phyloP scores from a whole-genome alignment of 768 basidiomycete species.

The Lepiota venenata region DNA sequence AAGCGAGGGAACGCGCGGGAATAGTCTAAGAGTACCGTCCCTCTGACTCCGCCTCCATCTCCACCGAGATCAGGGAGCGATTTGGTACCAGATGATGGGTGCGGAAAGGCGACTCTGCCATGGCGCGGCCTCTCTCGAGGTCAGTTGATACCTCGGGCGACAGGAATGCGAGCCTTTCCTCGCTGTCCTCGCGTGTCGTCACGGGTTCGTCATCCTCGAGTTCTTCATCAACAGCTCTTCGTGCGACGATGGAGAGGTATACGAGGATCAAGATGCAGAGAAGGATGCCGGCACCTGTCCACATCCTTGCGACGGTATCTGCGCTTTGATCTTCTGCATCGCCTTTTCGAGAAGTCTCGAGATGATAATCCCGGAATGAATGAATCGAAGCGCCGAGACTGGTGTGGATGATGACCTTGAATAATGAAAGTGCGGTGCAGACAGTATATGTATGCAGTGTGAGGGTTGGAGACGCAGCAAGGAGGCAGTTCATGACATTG shows the following conservation, averaged over 20 bases:
- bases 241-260: slow-evolving; percentile 80
- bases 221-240: slow-evolving; percentile 54
- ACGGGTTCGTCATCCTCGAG: slow-evolving; percentile 35
- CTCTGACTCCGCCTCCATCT: slow-evolving; percentile 6
- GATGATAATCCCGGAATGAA: slow-evolving; percentile 72
- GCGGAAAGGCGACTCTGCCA: slow-evolving; percentile 48
- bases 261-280: slow-evolving; percentile 74
- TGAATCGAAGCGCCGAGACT: slow-evolving; percentile 83
- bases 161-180: slow-evolving; percentile 56
- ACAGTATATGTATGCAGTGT: slow-evolving; percentile 74
- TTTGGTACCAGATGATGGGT: slow-evolving; percentile 24
- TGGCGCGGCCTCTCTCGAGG: slow-evolving; percentile 34
- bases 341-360: slow-evolving; percentile 24
- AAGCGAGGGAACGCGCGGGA: neutral
- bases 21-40: slow-evolving; percentile 12
- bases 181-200: slow-evolving; percentile 26
- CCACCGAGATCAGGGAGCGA: slow-evolving; percentile 19
- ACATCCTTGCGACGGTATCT: slow-evolving; percentile 50
- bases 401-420: slow-evolving; percentile 92
- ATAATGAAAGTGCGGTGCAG: slow-evolving; percentile 79
- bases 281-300: slow-evolving; percentile 64
- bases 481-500: slow-evolving; percentile 93
- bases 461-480: slow-evolving; percentile 83
- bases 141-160: slow-evolving; percentile 28
- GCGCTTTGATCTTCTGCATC: slow-evolving; percentile 41